These are phyloP conservation scores for Cryomyces minteri DNA, from an alignment of 495 filamentous ascomycete genomes.

Conservation along the genomic window DNA sequence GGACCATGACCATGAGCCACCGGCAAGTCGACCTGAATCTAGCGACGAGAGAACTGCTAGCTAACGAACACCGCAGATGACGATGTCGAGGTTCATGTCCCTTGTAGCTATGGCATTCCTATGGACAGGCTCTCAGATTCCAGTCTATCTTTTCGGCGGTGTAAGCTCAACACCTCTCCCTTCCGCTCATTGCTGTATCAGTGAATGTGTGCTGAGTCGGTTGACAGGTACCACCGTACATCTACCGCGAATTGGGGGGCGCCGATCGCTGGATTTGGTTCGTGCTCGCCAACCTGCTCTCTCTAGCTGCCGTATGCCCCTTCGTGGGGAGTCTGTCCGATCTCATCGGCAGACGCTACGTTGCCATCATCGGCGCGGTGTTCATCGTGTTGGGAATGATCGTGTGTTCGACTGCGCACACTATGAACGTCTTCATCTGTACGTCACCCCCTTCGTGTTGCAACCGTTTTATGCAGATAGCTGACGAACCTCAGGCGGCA, in stretches of 20 bases:
- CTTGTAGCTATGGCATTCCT: constrained; percentile 12
- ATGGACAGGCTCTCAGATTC: constrained; percentile 18
- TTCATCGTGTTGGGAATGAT: constrained; percentile 50
- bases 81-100: constrained; percentile 2
- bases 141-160: constrained; percentile 16
- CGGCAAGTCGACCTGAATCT: constrained; percentile 6
- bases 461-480: neutral
- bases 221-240: constrained; percentile 29
- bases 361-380: constrained; percentile 42
- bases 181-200: neutral
- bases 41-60: neutral
- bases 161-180: neutral
- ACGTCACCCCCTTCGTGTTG: constrained; percentile 7
- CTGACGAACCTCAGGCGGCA: constrained; percentile 26
- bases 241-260: constrained; percentile 49
- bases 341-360: constrained; percentile 48
- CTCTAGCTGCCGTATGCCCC: constrained; percentile 49
- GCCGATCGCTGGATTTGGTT: constrained; percentile 55
- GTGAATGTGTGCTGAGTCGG: neutral
- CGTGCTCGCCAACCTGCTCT: constrained; percentile 48
- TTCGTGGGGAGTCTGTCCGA: constrained; percentile 61
- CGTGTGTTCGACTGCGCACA: constrained; percentile 40
- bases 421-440: constrained; percentile 55
- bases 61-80: constrained; percentile 4
- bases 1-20: constrained; percentile 32